Percentiles rank a stretch among this genome's conserved stretches.
These are phyloP conservation scores for Aspergillus asperescens DNA, from an alignment of 495 filamentous ascomycete species.

Conservation along the genomic window DNA sequence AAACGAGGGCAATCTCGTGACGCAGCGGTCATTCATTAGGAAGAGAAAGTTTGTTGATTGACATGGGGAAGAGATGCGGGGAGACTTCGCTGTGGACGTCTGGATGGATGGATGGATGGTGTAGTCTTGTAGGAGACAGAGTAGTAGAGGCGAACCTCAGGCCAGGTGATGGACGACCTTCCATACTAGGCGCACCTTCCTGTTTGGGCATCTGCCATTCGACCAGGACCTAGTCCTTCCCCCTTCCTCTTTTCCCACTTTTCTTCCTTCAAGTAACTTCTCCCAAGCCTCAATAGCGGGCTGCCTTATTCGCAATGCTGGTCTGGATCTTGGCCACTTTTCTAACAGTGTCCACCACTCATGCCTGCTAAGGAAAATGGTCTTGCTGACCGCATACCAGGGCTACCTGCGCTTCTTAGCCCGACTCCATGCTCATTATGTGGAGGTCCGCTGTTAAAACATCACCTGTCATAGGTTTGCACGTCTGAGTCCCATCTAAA, in stretches of 20 bases:
- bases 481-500: neutral
- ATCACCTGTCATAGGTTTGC: neutral
- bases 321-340: too few species aligned
- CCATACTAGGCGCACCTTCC: constrained; percentile 9
- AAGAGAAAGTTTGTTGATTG: too few species aligned
- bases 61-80: too few species aligned
- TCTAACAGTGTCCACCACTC: neutral
- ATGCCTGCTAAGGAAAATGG: neutral
- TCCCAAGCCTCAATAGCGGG: neutral
- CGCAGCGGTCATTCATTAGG: too few species aligned
- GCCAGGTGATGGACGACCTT: too few species aligned
- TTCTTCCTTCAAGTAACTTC: too few species aligned
- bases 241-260: neutral
- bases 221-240: neutral
- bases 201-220: neutral
- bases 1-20: neutral
- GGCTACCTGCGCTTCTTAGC: neutral
- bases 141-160: too few species aligned
- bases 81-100: too few species aligned
- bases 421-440: neutral
- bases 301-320: too few species aligned
- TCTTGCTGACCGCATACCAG: neutral
- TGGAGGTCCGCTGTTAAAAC: neutral
- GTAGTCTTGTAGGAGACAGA: too few species aligned
- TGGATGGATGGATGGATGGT: too few species aligned